Evolutionary conservation across 129 eudicot species (phyloP).

Genomic region (Pseudognaphalium luteoalbum): DNA sequence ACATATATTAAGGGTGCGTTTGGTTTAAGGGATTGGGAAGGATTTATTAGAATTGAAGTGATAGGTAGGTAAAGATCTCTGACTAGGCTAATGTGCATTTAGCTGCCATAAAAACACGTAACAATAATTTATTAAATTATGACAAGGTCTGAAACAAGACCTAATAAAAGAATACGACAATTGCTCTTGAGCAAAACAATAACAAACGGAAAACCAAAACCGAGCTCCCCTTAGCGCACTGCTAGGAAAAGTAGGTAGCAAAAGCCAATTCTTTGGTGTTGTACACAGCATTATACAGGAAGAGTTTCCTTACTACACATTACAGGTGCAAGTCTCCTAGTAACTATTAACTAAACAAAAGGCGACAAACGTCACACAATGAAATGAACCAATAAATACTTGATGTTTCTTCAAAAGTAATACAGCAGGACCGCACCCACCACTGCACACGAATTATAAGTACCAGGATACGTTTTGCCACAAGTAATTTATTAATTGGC

Average conservation of each 20-base stretch:
- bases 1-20: too few species aligned
- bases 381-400: conserved; percentile 21
- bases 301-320: conserved; percentile 15
- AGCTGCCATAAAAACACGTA: background rate
- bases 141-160: conserved; percentile 2
- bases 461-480: background rate
- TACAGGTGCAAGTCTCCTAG: background rate
- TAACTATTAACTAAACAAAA: background rate
- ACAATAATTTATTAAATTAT: background rate
- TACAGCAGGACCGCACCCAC: conserved; percentile 16
- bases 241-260: background rate
- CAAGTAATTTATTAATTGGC: conserved; percentile 40
- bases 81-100: too few species aligned
- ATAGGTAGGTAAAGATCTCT: too few species aligned
- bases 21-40: too few species aligned
- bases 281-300: conserved; percentile 5
- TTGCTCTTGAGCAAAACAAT: conserved; percentile 1
- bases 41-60: too few species aligned
- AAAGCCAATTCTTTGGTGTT: background rate
- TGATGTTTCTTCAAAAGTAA: conserved; percentile 10
- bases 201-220: conserved; percentile 1
- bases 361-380: background rate
- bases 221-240: background rate
- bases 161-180: conserved; percentile 5
- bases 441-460: conserved; percentile 1